Conservation (phyloP, 352 stramenopile species). For the Pythium dissotocum region DNA sequence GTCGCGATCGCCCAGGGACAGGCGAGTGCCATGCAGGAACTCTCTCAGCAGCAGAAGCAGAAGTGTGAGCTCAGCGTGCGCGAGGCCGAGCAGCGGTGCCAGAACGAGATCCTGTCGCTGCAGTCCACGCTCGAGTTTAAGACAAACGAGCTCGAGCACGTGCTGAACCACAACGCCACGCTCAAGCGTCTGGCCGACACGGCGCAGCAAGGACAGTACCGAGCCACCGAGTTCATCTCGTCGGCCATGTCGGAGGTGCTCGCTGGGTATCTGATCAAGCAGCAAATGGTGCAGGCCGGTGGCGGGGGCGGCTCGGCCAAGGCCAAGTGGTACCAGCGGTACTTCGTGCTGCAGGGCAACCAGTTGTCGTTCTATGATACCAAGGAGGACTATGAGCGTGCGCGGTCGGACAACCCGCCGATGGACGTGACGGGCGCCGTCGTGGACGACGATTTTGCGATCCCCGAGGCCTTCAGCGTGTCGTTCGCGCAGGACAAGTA, state of each 20-base stretch:
- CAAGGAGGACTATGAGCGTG: constrained; percentile 86
- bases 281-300: constrained; percentile 48
- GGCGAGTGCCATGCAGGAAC: constrained; percentile 79
- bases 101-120: constrained; percentile 62
- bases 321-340: constrained; percentile 86
- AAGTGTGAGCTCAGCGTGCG: constrained; percentile 77
- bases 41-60: constrained; percentile 73
- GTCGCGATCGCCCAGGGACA: constrained; percentile 81
- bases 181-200: constrained; percentile 84
- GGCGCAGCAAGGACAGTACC: constrained; percentile 83
- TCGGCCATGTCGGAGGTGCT: constrained; percentile 71
- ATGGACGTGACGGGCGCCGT: constrained; percentile 80
- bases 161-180: constrained; percentile 87
- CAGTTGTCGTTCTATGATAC: constrained; percentile 85
- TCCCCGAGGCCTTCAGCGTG: constrained; percentile 81
- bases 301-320: constrained; percentile 26
- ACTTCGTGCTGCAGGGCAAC: constrained; percentile 81
- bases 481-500: constrained; percentile 81
- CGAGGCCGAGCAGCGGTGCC: constrained; percentile 74
- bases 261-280: constrained; percentile 86
- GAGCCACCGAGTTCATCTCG: constrained; percentile 79
- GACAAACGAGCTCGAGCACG: constrained; percentile 86
- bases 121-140: constrained; percentile 82
- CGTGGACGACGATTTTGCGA: constrained; percentile 75
- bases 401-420: constrained; percentile 71